phyloP scores from a whole-genome alignment of 768 basidiomycete species.

The Kwoniella newhampshirensis region DNA sequence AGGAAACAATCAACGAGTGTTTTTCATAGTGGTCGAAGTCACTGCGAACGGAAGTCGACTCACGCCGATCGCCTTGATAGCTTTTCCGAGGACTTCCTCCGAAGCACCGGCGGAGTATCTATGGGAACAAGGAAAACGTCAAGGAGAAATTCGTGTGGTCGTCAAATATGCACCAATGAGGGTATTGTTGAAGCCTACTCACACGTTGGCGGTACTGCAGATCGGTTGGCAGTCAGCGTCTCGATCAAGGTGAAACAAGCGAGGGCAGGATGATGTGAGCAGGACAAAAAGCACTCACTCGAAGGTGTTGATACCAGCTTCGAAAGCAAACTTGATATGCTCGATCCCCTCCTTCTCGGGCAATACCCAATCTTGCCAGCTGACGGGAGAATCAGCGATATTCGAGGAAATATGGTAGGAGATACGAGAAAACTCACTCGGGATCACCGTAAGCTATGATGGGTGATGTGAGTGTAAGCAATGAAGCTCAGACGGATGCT shows the following conservation, averaged over 20 bases:
- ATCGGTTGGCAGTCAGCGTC: too few species aligned
- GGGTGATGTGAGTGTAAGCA: too few species aligned
- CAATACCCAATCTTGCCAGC: conserved; percentile 20
- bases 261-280: background rate
- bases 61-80: conserved; percentile 40
- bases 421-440: conserved; percentile 14
- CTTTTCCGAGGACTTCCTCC: conserved; percentile 64
- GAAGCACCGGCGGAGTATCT: conserved; percentile 31
- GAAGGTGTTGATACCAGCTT: conserved; percentile 43
- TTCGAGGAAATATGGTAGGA: background rate
- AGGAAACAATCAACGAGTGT: too few species aligned
- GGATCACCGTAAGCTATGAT: conserved; percentile 32
- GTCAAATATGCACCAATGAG: too few species aligned
- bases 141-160: background rate
- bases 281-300: conserved; percentile 22
- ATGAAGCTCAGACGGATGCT: too few species aligned
- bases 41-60: too few species aligned
- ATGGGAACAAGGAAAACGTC: too few species aligned
- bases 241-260: background rate
- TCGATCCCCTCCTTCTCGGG: conserved; percentile 25
- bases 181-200: conserved; percentile 1
- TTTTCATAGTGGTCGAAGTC: too few species aligned
- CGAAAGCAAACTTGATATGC: conserved; percentile 40
- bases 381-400: background rate
- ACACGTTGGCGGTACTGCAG: conserved; percentile 40